Base-by-base conservation (phyloP, 2,329 filamentous ascomycete species). In the Thielaviopsis ethacetica region DNA sequence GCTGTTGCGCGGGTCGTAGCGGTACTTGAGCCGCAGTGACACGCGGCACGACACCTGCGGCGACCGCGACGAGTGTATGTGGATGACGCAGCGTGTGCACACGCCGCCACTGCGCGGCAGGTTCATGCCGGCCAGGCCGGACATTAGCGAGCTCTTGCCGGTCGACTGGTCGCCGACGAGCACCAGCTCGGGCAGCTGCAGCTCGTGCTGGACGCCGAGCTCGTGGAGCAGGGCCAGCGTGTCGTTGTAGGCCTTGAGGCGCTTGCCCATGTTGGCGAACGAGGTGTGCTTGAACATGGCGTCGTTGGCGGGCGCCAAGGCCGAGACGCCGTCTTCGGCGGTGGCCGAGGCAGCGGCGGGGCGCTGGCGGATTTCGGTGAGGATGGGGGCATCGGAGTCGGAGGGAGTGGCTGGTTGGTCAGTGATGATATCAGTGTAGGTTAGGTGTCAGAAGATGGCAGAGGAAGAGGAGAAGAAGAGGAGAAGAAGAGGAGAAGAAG, bases 91-190 rank as follows among this genome's bases (percentile, higher is more conserved):
- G 0, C 85, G 73, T 0, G 90, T 95, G 65, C 90, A 95, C 0
- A 85, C 86, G 0, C 84, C 85, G 3, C 80, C 78, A 49, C 78
- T 81, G 1, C 85, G 77, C 0, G 88, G 88, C 0, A 91, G 79
- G 21, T 83, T 82, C 24, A 93, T 83, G 3, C 84, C 85, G 0
- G 78, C 75, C 53, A 86, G 78, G 0, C 80, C 83, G 13, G 83
- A 83, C 77, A 80, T 80, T 5, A 80, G 66, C 27, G 73, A 89
- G 0, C 84, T 89, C 67, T 95, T 95, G 0, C 90, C 91, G 0
- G 88, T 85, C 0, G 82, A 87, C 66, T 95, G 90, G 54, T 95
- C 89, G 0, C 90, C 90, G 0, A 95, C 82, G 0, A 95, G 80
- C 5, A 91, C 86, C 10, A 94, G 82, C 64, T 89, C 88, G 0